These are phyloP conservation scores for Globisporangium paddicum DNA, from an alignment of 352 stramenopile species.

Conservation along the genomic window DNA sequence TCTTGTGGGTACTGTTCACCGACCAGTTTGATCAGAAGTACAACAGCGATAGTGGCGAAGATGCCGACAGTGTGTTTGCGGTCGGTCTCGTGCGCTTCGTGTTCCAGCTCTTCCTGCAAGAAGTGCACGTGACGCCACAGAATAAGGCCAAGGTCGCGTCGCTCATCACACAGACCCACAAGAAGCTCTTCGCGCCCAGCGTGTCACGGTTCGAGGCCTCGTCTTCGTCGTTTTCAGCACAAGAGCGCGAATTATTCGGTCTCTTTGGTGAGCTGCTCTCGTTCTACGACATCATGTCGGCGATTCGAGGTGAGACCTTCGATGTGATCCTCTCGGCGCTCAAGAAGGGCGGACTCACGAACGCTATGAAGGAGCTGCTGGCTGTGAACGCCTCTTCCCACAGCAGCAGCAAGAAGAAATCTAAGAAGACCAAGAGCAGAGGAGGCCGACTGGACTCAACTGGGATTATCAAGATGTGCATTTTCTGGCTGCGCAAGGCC, in stretches of 20 bases:
- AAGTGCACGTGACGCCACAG: conserved; percentile 77
- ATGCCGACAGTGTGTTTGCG: conserved; percentile 6
- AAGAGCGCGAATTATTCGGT: conserved; percentile 61
- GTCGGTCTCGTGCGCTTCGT: conserved; percentile 63
- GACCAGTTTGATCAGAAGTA: conserved; percentile 35
- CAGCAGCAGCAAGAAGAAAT: conserved; percentile 10
- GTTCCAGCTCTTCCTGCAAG: conserved; percentile 71
- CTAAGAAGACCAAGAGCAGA: conserved; percentile 4
- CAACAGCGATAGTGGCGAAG: conserved; percentile 3
- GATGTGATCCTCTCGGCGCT: conserved; percentile 43
- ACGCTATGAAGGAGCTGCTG: conserved; percentile 39
- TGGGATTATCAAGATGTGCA: conserved; percentile 76
- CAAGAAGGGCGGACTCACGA: conserved; percentile 23
- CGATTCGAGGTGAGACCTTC: conserved; percentile 35
- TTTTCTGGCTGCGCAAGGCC: conserved; percentile 48
- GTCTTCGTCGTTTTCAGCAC: conserved; percentile 24
- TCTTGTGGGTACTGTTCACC: conserved; percentile 67
- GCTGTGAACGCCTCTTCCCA: conserved; percentile 5
- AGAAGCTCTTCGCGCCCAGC: conserved; percentile 42
- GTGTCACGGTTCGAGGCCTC: conserved; percentile 12
- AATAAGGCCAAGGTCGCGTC: conserved; percentile 56
- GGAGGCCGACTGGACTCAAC: conserved; percentile 28
- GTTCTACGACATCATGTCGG: conserved; percentile 52
- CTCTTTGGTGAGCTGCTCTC: conserved; percentile 75
- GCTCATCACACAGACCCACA: conserved; percentile 45